Evolutionary conservation across 1,139 yeast species (phyloP).

Genomic region (Hemisphaericaspora subhashii): DNA sequence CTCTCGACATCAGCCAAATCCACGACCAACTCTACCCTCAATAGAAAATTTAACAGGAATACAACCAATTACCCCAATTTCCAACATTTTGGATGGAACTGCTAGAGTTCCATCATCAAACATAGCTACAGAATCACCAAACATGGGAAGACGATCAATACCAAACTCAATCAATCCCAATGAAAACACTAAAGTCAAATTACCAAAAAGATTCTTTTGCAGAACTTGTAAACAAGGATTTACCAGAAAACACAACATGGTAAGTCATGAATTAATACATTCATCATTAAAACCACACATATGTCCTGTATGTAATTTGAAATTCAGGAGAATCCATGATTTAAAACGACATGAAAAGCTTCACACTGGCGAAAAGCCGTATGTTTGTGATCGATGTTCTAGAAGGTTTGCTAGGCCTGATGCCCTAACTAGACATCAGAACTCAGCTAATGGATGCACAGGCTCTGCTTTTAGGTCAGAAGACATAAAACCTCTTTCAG

Average conservation of each 20-base stretch:
- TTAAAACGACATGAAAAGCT: conserved; percentile 71
- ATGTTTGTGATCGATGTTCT: conserved; percentile 58
- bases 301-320: conserved; percentile 63
- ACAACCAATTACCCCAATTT: conserved; percentile 2
- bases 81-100: conserved; percentile 1
- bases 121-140: background rate
- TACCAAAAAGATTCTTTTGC: conserved; percentile 46
- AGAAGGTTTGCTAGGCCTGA: conserved; percentile 75
- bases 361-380: conserved; percentile 78
- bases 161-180: background rate
- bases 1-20: background rate
- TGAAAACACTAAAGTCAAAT: conserved; percentile 11
- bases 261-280: conserved; percentile 71
- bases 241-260: conserved; percentile 72
- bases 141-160: background rate
- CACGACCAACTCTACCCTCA: conserved; percentile 9
- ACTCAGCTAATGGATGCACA: conserved; percentile 44
- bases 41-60: conserved; percentile 8
- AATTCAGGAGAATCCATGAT: conserved; percentile 74
- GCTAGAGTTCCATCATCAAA: background rate
- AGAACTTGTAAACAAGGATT: conserved; percentile 61
- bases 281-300: conserved; percentile 64
- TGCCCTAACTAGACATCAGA: conserved; percentile 67
- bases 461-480: conserved; percentile 13
- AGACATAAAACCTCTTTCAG: background rate